Evolutionary conservation across 2,329 filamentous ascomycete species (phyloP).

Genomic region (Penicillium glabrum): DNA sequence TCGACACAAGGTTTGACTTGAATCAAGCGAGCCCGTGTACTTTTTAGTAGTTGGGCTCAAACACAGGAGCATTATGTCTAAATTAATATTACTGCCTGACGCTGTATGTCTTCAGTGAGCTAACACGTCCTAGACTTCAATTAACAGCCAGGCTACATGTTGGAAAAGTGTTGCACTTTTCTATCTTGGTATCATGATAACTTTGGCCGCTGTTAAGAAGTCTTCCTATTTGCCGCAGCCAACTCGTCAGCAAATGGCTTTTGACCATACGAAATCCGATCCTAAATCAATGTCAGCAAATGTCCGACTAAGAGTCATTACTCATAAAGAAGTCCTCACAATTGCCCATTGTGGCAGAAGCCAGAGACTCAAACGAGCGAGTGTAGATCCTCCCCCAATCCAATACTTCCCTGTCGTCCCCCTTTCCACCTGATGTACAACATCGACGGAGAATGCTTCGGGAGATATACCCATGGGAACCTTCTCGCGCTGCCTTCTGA

Average conservation of each 20-base stretch:
- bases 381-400: not conserved
- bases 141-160: no score
- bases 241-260: not conserved
- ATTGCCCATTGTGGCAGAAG: not conserved
- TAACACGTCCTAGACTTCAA: no score
- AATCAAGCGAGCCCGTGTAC: no score
- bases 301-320: not conserved
- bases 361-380: not conserved
- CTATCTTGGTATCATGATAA: no score
- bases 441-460: not conserved
- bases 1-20: no score
- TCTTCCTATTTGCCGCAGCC: not conserved
- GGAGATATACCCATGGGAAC: not conserved
- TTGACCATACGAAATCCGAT: not conserved
- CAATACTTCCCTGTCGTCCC: not conserved
- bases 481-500: not conserved
- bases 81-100: no score
- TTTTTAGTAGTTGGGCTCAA: no score
- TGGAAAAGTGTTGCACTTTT: no score
- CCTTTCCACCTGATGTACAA: not conserved
- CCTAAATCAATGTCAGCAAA: not conserved
- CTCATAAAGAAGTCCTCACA: not conserved
- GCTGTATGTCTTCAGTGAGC: no score
- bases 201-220: no score
- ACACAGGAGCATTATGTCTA: no score